These are phyloP conservation scores for Yamadazyma atmosphaerica DNA, from an alignment of 1,139 yeast species.

Conservation along the genomic window DNA sequence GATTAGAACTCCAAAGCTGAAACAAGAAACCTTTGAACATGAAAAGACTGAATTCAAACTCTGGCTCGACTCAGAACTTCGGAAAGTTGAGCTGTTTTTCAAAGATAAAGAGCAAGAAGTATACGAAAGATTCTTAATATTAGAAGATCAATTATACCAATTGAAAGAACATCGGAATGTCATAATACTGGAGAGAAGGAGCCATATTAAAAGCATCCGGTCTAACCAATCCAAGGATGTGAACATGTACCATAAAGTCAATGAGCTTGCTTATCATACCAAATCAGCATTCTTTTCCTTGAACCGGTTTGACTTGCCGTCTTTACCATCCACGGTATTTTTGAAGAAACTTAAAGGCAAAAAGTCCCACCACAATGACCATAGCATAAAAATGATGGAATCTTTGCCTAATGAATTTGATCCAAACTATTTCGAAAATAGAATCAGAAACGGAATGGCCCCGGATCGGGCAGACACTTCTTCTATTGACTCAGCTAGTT, in stretches of 20 bases:
- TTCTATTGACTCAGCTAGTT: constrained; percentile 20
- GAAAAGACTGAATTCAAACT: constrained; percentile 47
- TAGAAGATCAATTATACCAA: constrained; percentile 70
- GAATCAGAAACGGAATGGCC: constrained; percentile 37
- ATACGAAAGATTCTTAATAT: constrained; percentile 55
- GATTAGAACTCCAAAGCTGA: constrained; percentile 16
- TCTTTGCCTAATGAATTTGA: constrained; percentile 20
- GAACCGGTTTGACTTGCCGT: constrained; percentile 54
- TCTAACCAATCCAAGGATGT: constrained; percentile 12
- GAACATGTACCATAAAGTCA: constrained; percentile 21
- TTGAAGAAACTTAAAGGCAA: constrained; percentile 23
- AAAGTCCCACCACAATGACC: constrained; percentile 7
- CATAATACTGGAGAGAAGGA: constrained; percentile 16
- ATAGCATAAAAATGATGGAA: constrained; percentile 19
- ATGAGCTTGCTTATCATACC: constrained; percentile 34
- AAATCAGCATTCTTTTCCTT: constrained; percentile 33
- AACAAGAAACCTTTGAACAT: constrained; percentile 21
- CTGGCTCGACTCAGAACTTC: constrained; percentile 64
- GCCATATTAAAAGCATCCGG: constrained; percentile 10
- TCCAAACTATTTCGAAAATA: constrained; percentile 38
- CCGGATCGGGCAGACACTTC: constrained; percentile 11
- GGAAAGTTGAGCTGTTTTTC: constrained; percentile 62
- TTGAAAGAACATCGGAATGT: constrained; percentile 53
- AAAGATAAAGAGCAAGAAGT: constrained; percentile 60
- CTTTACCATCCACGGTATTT: constrained; percentile 54